These are phyloP conservation scores for Lachancea nothofagi DNA, from an alignment of 805 yeast species.

Conservation along the genomic window DNA sequence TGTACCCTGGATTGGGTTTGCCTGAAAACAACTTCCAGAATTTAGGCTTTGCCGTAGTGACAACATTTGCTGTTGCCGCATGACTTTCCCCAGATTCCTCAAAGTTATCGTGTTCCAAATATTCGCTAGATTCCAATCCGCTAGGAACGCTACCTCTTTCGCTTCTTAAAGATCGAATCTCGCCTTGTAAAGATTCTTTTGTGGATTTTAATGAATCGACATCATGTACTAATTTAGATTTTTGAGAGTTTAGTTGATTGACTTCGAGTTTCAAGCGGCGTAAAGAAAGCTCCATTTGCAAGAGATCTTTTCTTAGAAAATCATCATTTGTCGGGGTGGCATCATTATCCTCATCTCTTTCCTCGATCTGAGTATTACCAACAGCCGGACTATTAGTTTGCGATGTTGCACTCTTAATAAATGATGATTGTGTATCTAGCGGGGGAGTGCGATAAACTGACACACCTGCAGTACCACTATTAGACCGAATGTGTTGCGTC, in stretches of 20 bases:
- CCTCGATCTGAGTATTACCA: conserved; percentile 4
- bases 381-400: conserved; percentile 5
- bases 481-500: conserved; percentile 13
- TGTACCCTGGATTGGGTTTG: conserved; percentile 1
- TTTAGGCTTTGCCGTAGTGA: conserved; percentile 26
- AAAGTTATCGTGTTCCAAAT: conserved; percentile 12
- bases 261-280: conserved; percentile 40
- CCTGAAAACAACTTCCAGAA: conserved; percentile 32
- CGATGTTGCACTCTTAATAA: not conserved
- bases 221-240: conserved; percentile 43
- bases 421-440: conserved; percentile 11
- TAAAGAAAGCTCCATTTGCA: conserved; percentile 33
- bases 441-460: conserved; percentile 26
- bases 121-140: conserved; percentile 14
- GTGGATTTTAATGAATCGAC: conserved; percentile 45
- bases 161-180: conserved; percentile 35
- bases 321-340: conserved; percentile 11
- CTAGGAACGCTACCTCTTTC: conserved; percentile 11
- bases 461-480: conserved; percentile 18
- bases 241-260: conserved; percentile 37
- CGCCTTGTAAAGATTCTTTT: conserved; percentile 43
- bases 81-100: conserved; percentile 11
- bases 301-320: conserved; percentile 19
- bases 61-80: conserved; percentile 22
- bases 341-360: conserved; percentile 8